Evolutionary conservation across 2,329 filamentous ascomycete species (phyloP).

Genomic region (Calonectria leucothoes): DNA sequence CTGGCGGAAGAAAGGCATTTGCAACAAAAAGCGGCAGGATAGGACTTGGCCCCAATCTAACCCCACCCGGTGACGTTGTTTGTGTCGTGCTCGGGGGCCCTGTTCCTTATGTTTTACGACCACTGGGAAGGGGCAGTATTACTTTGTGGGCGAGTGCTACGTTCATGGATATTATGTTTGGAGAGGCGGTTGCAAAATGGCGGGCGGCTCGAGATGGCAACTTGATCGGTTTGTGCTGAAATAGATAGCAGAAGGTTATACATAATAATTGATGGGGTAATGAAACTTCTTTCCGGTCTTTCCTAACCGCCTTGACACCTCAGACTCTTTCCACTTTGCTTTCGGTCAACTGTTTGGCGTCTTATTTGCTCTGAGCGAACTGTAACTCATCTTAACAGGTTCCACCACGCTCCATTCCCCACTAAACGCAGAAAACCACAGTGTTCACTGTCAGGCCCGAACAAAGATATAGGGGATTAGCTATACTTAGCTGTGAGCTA

Average conservation of each 20-base stretch:
- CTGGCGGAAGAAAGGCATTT: background rate
- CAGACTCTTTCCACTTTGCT: too few species aligned
- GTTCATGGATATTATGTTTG: background rate
- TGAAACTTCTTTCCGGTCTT: background rate
- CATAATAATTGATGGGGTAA: background rate
- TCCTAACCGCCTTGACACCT: too few species aligned
- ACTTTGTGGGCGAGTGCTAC: background rate
- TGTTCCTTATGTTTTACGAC: background rate
- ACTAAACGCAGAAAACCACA: too few species aligned
- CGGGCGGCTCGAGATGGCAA: background rate
- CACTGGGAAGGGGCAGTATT: background rate
- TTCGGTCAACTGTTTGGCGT: too few species aligned
- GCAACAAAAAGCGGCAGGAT: background rate
- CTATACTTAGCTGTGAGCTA: too few species aligned
- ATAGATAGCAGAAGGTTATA: background rate
- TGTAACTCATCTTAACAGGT: too few species aligned
- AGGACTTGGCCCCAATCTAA: background rate
- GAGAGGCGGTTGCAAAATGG: background rate
- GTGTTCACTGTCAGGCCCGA: too few species aligned
- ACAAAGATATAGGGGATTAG: too few species aligned
- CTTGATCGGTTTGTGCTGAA: background rate
- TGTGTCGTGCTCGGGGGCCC: background rate
- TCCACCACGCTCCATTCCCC: too few species aligned
- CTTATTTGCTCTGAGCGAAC: too few species aligned
- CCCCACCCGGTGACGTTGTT: background rate